Base-by-base conservation (phyloP, 106 monocot species). In the Amphibolis antarctica region DNA sequence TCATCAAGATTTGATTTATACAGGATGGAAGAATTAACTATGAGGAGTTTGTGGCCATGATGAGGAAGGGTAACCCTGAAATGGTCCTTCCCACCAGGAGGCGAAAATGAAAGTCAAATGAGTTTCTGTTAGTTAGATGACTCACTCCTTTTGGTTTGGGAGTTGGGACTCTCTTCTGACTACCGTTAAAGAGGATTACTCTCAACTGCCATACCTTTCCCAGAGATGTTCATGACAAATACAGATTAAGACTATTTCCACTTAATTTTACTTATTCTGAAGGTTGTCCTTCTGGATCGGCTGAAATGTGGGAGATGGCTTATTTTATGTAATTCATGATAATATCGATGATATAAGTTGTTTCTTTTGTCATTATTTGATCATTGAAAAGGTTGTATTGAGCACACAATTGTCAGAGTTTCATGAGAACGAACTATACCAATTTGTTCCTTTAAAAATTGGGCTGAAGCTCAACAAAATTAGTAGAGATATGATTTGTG, bases 21-120 rank as follows among this genome's bases (percentile, higher is more conserved):
- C 49, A 65, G 65, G 65, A 65, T 30, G 65, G 65, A 51, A 50
- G 65, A 48, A 65, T 65, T 9, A 65, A 65, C 65, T 65, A 65
- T 11, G 65, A 65, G 7, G 65, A 65, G 50, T 65, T 65, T 30
- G 36, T 30, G 1, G 51, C 65, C 20, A 65, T 65, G 65, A 65
- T 65, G 65, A 65, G 65, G 28, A 28, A 65, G 13, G 65, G 65
- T 0, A 65, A 65, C 17, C 65, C 65, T 25, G 31, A 65, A 12
- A 18, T 65, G 4, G 5, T 12, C 25, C 7, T 10, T 65, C 65
- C 51, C 0, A 20, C 28, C 50, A 65, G 65, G 25, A 48, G 65
- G 26, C 17, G 65, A n/a, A 65, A 51, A 24, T 65, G 26, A 65
- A 29, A 28, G 2, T 59, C 30, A 11, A 55, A 55, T 19, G 5